Evolutionary conservation across 805 yeast genomes (phyloP).

Genomic region (Candida endomychidarum): DNA sequence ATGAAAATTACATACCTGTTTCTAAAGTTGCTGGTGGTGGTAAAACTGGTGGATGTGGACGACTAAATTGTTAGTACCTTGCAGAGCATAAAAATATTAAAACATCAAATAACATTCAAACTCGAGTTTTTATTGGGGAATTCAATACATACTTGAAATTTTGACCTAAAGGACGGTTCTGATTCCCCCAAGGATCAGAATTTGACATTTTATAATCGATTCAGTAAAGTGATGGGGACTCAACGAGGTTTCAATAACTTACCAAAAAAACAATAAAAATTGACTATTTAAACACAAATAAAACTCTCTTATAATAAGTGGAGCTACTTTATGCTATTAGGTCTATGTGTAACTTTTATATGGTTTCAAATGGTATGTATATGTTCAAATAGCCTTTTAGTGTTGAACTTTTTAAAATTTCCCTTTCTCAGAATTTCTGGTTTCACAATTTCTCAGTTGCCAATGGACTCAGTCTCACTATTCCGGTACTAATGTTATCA

Average conservation of each 20-base stretch:
- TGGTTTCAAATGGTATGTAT: neutral
- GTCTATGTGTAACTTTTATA: neutral
- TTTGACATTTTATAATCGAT: conserved; percentile 31
- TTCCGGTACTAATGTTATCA: neutral
- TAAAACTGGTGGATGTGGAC: conserved; percentile 58
- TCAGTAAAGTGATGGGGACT: conserved; percentile 1
- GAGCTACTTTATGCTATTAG: neutral
- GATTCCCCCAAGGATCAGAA: conserved; percentile 44
- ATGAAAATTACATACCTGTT: conserved; percentile 38
- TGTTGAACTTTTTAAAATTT: conserved; percentile 7
- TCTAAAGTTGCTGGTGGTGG: conserved; percentile 60
- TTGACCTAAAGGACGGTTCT: conserved; percentile 43
- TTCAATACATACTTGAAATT: conserved; percentile 40
- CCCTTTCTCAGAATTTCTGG: conserved; percentile 7
- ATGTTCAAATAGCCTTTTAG: neutral
- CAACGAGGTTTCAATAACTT: conserved; percentile 1
- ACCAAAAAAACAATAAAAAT: neutral
- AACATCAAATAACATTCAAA: neutral
- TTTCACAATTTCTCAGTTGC: conserved; percentile 6
- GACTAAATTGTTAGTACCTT: conserved; percentile 42
- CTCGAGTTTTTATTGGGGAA: neutral
- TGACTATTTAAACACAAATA: neutral
- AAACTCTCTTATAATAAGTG: neutral
- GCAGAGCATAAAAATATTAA: no score
- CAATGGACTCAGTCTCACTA: conserved; percentile 1